A percentile compares a stretch with the other conserved stretches of the same genome.
These are phyloP conservation scores for Pythium grandisporangium DNA, from an alignment of 352 stramenopile genomes.

Conservation along the genomic window DNA sequence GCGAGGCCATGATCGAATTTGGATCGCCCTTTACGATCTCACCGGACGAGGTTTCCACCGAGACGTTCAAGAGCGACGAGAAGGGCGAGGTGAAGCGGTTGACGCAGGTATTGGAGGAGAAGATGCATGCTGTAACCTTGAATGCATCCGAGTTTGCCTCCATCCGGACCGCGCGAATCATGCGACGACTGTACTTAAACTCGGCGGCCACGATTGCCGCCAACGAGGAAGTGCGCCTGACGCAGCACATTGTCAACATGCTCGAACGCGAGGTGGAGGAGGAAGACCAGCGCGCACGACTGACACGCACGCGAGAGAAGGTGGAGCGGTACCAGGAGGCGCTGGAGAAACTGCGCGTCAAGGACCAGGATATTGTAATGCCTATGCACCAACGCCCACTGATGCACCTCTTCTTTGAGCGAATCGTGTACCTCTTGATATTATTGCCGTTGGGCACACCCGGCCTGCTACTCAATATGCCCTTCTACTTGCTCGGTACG, in stretches of 20 bases:
- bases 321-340: slow-evolving; percentile 52
- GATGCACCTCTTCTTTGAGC: slow-evolving; percentile 52
- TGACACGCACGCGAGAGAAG: slow-evolving; percentile 31
- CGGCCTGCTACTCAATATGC: slow-evolving; percentile 59
- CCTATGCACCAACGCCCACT: slow-evolving; percentile 42
- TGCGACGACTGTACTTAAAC: slow-evolving; percentile 63
- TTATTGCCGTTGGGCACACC: slow-evolving; percentile 58
- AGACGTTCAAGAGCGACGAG: slow-evolving; percentile 23
- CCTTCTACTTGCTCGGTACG: slow-evolving; percentile 75
- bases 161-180: slow-evolving; percentile 44
- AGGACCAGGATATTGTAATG: slow-evolving; percentile 59
- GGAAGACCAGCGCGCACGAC: slow-evolving; percentile 23
- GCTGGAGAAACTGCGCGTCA: slow-evolving; percentile 44
- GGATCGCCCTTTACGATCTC: slow-evolving; percentile 42
- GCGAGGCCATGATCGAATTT: slow-evolving; percentile 66
- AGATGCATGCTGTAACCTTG: slow-evolving; percentile 40
- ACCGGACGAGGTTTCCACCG: slow-evolving; percentile 19
- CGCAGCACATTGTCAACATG: slow-evolving; percentile 71
- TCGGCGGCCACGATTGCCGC: slow-evolving; percentile 49
- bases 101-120: slow-evolving; percentile 21
- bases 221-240: slow-evolving; percentile 65
- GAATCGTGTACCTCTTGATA: slow-evolving; percentile 55
- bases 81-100: slow-evolving; percentile 30
- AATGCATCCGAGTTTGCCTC: slow-evolving; percentile 63
- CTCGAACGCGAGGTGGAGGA: slow-evolving; percentile 32